Percentiles rank a stretch among this genome's conserved stretches.
Evolutionary conservation across 257 asterid species (phyloP).

Genomic region (Dorcoceras hygrometricum): DNA sequence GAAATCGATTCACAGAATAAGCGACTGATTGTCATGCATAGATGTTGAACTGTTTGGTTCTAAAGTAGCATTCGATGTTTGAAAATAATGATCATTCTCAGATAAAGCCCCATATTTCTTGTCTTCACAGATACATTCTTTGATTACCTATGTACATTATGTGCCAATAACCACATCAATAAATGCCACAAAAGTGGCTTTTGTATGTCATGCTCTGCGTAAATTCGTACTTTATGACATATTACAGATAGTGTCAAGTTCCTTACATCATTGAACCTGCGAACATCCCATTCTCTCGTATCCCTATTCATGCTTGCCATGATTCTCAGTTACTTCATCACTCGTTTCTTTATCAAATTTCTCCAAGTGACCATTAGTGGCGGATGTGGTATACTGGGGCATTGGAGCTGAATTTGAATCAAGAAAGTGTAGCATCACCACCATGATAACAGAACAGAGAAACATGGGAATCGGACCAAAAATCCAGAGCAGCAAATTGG

Average conservation of each 20-base stretch:
- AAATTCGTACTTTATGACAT: conserved; percentile 4
- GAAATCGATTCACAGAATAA: conserved; percentile 1
- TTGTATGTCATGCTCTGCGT: conserved; percentile 9
- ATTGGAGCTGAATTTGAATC: conserved; percentile 35
- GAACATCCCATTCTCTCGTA: conserved; percentile 19
- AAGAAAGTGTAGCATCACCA: conserved; percentile 29
- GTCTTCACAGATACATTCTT: conserved; percentile 1
- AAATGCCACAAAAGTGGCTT: background rate
- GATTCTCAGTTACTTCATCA: conserved; percentile 15
- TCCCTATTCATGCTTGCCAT: conserved; percentile 20
- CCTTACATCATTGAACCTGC: background rate
- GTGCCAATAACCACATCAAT: background rate
- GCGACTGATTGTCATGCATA: background rate
- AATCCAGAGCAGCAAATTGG: conserved; percentile 49
- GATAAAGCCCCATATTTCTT: conserved; percentile 2
- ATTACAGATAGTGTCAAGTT: conserved; percentile 6
- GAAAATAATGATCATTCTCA: conserved; percentile 9
- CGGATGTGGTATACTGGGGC: conserved; percentile 25
- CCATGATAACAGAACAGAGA: conserved; percentile 34
- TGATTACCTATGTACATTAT: background rate
- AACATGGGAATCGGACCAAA: conserved; percentile 57
- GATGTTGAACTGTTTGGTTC: background rate
- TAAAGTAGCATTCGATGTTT: background rate
- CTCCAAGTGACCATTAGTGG: conserved; percentile 11
- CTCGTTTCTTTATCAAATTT: conserved; percentile 27